A percentile compares a stretch with the other conserved stretches of the same genome.
Conservation (phyloP, 208 protist species). For the Trichomonas gallinae region DNA sequence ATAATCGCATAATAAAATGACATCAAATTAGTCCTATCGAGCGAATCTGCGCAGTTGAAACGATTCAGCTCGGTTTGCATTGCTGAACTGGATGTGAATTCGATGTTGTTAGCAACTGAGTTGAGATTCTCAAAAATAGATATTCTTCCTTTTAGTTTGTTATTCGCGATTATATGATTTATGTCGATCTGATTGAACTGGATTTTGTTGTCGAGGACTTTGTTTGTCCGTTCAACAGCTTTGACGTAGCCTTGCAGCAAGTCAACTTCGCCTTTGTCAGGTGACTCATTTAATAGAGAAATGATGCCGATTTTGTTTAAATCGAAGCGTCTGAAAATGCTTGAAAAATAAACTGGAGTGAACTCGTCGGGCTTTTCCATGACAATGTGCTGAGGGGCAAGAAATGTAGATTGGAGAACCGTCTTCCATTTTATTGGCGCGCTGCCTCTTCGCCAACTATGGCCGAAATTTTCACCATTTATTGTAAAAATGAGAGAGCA, state of each 20-base stretch:
- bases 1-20: neutral
- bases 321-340: neutral
- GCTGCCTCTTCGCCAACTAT: neutral
- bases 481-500: neutral
- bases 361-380: neutral
- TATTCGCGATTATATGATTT: neutral
- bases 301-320: neutral
- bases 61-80: neutral
- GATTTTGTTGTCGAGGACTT: neutral
- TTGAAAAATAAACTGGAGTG: neutral
- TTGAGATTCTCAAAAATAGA: neutral
- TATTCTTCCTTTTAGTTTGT: neutral
- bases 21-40: neutral
- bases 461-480: neutral
- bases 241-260: neutral
- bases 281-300: neutral
- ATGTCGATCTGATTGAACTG: neutral
- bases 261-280: neutral
- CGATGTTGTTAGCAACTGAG: neutral
- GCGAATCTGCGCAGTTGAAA: constrained; percentile 2
- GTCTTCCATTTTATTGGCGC: neutral
- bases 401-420: neutral
- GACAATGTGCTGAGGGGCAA: neutral
- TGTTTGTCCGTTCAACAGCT: neutral
- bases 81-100: neutral